These are phyloP conservation scores for Harringtonia aguacate DNA, from an alignment of 2,329 filamentous ascomycete species.

Conservation along the genomic window DNA sequence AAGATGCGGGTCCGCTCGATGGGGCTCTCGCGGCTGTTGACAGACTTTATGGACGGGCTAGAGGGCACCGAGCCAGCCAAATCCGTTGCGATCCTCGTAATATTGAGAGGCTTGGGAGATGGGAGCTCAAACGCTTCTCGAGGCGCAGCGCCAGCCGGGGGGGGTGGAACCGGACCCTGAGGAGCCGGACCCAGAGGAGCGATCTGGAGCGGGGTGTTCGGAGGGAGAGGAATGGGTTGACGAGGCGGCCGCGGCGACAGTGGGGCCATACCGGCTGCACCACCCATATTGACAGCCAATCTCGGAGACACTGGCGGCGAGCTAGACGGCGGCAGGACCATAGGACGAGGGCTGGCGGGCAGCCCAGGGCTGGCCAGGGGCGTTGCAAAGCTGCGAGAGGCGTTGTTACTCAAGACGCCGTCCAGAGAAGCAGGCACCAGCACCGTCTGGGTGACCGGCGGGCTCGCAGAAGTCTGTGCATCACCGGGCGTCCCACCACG, in stretches of 20 bases:
- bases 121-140: conserved; percentile 21
- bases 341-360: conserved; percentile 48
- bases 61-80: conserved; percentile 14
- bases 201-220: conserved; percentile 55
- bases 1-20: conserved; percentile 45
- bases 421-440: conserved; percentile 36
- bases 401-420: conserved; percentile 42
- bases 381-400: conserved; percentile 19
- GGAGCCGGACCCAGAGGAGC: too few species aligned
- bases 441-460: conserved; percentile 21
- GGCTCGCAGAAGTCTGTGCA: conserved; percentile 25
- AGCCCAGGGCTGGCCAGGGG: conserved; percentile 49
- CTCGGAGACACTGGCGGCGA: conserved; percentile 66
- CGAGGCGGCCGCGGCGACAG: conserved; percentile 66
- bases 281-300: conserved; percentile 12
- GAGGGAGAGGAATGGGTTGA: conserved; percentile 61
- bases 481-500: conserved; percentile 14
- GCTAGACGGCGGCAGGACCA: conserved; percentile 35
- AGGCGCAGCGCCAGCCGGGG: conserved; percentile 26
- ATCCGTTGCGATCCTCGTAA: conserved; percentile 20
- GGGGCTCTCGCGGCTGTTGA: conserved; percentile 25
- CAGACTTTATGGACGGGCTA: conserved; percentile 7
- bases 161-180: too few species aligned
- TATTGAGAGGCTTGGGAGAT: conserved; percentile 29
- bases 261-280: conserved; percentile 6